Evolutionary conservation across 441 rosid genomes (phyloP).

Genomic region (Lepidium campestre): DNA sequence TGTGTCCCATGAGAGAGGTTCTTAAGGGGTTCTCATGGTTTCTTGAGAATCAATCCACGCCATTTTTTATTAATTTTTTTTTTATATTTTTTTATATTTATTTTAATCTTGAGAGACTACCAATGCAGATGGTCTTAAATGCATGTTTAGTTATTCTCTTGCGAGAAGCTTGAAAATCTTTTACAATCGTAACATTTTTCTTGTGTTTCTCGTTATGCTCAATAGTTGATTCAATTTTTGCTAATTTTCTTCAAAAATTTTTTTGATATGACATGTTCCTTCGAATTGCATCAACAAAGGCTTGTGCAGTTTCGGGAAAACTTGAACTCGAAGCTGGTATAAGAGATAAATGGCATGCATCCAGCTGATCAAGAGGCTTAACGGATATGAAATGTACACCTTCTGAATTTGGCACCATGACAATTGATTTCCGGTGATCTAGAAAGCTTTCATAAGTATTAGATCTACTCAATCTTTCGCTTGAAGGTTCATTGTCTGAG

Average conservation of each 20-base stretch:
- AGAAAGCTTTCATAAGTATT: constrained; percentile 40
- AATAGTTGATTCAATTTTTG: constrained; percentile 66
- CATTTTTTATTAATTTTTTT: no score
- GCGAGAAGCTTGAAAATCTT: constrained; percentile 72
- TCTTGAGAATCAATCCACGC: no score
- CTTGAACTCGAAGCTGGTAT: constrained; percentile 17
- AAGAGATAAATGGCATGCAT: constrained; percentile 1
- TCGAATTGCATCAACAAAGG: constrained; percentile 63
- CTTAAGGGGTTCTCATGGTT: no score
- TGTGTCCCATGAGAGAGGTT: no score
- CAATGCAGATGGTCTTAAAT: no score
- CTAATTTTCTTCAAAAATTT: constrained; percentile 57
- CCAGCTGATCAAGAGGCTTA: constrained; percentile 16
- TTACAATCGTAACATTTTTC: constrained; percentile 61
- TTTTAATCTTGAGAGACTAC: no score
- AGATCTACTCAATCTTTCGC: constrained; percentile 28
- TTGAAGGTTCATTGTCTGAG: constrained; percentile 30
- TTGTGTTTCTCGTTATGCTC: constrained; percentile 78
- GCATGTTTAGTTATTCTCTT: constrained; percentile 56
- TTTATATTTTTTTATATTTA: no score
- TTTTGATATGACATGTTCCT: constrained; percentile 78
- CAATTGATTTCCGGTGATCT: constrained; percentile 18
- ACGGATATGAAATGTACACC: constrained; percentile 27
- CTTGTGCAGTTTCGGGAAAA: constrained; percentile 65
- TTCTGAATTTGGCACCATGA: constrained; percentile 25